phyloP scores from a whole-genome alignment of 305 asterid genomes.

The Withania somnifera region DNA sequence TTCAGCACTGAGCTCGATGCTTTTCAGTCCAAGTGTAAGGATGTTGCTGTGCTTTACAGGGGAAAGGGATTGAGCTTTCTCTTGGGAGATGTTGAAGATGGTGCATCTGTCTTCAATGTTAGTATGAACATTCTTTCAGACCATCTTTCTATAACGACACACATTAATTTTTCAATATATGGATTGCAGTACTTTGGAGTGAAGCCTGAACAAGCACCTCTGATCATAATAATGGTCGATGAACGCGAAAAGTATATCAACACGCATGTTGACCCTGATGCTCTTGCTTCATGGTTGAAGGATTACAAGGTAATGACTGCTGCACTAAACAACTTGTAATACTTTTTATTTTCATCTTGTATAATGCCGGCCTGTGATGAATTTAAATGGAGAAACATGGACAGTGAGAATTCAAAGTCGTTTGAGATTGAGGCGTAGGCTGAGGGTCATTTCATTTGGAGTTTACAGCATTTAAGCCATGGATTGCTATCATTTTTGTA shows the following conservation, averaged over 20 bases:
- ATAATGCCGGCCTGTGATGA: background rate
- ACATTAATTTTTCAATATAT: background rate
- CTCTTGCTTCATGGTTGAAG: conserved; percentile 52
- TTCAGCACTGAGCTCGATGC: conserved; percentile 50
- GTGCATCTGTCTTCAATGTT: conserved; percentile 63
- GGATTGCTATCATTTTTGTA: background rate
- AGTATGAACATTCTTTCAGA: background rate
- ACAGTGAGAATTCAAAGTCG: background rate
- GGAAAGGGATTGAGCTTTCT: conserved; percentile 57
- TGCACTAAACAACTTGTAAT: no score
- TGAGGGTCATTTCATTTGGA: background rate
- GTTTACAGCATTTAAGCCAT: background rate
- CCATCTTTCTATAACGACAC: background rate
- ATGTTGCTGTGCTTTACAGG: conserved; percentile 50
- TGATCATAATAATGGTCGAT: conserved; percentile 36
- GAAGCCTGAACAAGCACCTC: conserved; percentile 49
- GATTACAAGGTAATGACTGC: conserved; percentile 36
- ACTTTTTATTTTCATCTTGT: background rate
- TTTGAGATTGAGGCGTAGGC: no score
- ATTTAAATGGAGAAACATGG: background rate
- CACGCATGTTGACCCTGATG: conserved; percentile 43
- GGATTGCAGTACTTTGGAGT: conserved; percentile 71
- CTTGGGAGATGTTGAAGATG: conserved; percentile 56
- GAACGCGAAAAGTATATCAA: conserved; percentile 48
- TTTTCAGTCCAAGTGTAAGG: conserved; percentile 45